Evolutionary conservation across 2,329 filamentous ascomycete species (phyloP), one percentile per base, ranked within the genome.

Genomic region (Alternaria sp.): DNA sequence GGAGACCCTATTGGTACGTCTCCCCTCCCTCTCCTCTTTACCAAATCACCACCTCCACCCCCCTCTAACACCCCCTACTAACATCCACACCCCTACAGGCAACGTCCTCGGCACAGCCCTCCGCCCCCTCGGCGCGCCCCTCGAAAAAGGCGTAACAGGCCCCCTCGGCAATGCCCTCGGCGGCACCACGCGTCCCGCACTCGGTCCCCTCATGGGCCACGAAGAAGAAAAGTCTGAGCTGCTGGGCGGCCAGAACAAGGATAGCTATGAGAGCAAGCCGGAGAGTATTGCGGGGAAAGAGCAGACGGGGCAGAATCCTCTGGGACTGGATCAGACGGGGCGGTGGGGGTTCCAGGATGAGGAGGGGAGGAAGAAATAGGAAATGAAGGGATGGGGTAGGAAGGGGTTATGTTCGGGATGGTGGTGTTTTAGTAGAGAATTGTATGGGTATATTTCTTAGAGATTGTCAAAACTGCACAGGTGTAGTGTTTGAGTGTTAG

Each of bases 201-300:
- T 81, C 8, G 79, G 75, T 2, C 79, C 80, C 0, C 45, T 80
- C 13, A 32, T 77, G 30, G 80, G 80, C 50, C 66, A 71, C 17
- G 68, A 80, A 25, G 69, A 78, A 6, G 79, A 81, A 69, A 69
- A 69, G 23, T 71, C 68, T 13, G 79, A 81, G 66, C 32, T 79
- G 19, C 30, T 81, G 17, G 80, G 80, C 45, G 79, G 80, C 2
- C 70, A 80, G 44, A 81, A 81, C 67, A 78, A 77, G 58, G 79
- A 81, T 66, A 76, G 71, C 46, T 81, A 80, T 61, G 69, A 68
- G 58, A 67, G 66, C 26, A 76, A 72, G 59, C 75, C 75, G 17
- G 78, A 81, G 62, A 77, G 70, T 47, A 74, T 81, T 69, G 79
- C 71, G 1, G 79, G 79, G 0, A 79, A 78, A 70, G 73, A 80